Evolutionary conservation across 495 filamentous ascomycete species (phyloP).

Genomic region (Neurospora sp.): DNA sequence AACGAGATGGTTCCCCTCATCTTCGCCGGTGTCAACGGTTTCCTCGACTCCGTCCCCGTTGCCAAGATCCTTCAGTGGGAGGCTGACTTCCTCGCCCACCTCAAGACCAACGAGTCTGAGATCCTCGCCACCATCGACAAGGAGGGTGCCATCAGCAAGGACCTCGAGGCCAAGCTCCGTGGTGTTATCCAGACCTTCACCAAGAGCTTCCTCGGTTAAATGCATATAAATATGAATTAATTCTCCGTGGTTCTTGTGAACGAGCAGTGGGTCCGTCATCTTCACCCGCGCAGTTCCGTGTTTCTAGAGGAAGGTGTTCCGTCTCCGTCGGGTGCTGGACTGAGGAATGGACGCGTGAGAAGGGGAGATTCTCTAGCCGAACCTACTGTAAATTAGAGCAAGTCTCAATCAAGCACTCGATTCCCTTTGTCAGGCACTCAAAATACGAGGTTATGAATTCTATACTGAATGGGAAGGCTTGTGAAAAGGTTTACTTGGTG

Average conservation of each 20-base stretch:
- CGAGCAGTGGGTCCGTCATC: slow-evolving; percentile 27
- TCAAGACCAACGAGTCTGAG: slow-evolving; percentile 80
- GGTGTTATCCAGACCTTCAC: slow-evolving; percentile 72
- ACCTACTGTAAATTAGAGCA: slow-evolving; percentile 39
- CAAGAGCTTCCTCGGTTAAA: slow-evolving; percentile 70
- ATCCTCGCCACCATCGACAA: slow-evolving; percentile 82
- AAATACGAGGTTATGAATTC: not conserved
- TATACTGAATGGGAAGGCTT: not conserved
- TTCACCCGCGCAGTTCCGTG: slow-evolving; percentile 39
- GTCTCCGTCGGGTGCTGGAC: slow-evolving; percentile 30
- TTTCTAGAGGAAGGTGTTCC: slow-evolving; percentile 32
- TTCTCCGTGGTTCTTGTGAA: slow-evolving; percentile 13
- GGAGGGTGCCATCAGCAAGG: slow-evolving; percentile 94
- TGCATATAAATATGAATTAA: slow-evolving; percentile 24
- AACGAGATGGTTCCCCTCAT: slow-evolving; percentile 99
- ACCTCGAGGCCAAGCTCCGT: slow-evolving; percentile 78
- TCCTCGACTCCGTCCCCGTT: slow-evolving; percentile 79
- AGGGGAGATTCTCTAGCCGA: slow-evolving; percentile 28
- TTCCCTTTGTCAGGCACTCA: slow-evolving; percentile 31
- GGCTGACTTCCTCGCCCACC: slow-evolving; percentile 81
- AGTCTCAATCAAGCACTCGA: slow-evolving; percentile 40
- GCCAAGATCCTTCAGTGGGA: slow-evolving; percentile 84
- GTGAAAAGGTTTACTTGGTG: not conserved
- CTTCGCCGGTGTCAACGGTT: slow-evolving; percentile 98
- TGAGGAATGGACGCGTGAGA: slow-evolving; percentile 27